phyloP scores from a whole-genome alignment of 2,329 filamentous ascomycete species.

The Pyrenophora tritici-repentis region DNA sequence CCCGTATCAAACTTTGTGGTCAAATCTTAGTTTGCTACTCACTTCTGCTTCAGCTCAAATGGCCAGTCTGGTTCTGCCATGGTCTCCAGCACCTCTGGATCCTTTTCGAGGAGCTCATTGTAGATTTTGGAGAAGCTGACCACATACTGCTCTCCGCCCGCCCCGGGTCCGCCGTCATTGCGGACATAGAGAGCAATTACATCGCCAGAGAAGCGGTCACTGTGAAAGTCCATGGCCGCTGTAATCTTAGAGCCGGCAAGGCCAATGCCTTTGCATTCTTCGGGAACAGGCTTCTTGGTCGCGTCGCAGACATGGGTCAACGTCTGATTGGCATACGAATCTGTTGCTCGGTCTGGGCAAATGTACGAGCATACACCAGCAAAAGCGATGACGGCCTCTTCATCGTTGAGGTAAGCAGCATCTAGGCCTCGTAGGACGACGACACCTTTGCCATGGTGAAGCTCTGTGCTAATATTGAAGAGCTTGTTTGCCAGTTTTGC shows the following conservation, averaged over 20 bases:
- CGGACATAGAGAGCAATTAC: slow-evolving; percentile 44
- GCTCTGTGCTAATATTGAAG: slow-evolving; percentile 30
- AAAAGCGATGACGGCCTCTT: slow-evolving; percentile 46
- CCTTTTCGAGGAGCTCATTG: slow-evolving; percentile 40
- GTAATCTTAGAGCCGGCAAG: slow-evolving; percentile 47
- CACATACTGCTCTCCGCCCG: slow-evolving; percentile 42
- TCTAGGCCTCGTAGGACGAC: slow-evolving; percentile 42
- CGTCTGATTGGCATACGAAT: slow-evolving; percentile 47
- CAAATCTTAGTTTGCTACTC: slow-evolving; percentile 10
- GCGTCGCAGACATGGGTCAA: slow-evolving; percentile 46
- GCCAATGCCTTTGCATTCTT: slow-evolving; percentile 41
- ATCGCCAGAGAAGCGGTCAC: slow-evolving; percentile 46
- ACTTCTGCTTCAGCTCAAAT: slow-evolving; percentile 47
- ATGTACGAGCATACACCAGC: slow-evolving; percentile 41
- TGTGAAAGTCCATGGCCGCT: slow-evolving; percentile 46
- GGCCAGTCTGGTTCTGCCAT: slow-evolving; percentile 44
- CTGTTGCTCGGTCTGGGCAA: slow-evolving; percentile 39
- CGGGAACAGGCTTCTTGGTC: slow-evolving; percentile 39
- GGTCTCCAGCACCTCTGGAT: slow-evolving; percentile 43
- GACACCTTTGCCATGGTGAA: slow-evolving; percentile 39
- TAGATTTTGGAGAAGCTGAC: slow-evolving; percentile 45
- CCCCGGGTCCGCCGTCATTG: slow-evolving; percentile 37
- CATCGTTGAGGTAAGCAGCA: slow-evolving; percentile 41
- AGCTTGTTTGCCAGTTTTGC: slow-evolving; percentile 32
- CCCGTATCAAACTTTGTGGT: not conserved